These are phyloP conservation scores for Avena sativa DNA, from an alignment of 176 grass and related monocot species.

Conservation along the genomic window DNA sequence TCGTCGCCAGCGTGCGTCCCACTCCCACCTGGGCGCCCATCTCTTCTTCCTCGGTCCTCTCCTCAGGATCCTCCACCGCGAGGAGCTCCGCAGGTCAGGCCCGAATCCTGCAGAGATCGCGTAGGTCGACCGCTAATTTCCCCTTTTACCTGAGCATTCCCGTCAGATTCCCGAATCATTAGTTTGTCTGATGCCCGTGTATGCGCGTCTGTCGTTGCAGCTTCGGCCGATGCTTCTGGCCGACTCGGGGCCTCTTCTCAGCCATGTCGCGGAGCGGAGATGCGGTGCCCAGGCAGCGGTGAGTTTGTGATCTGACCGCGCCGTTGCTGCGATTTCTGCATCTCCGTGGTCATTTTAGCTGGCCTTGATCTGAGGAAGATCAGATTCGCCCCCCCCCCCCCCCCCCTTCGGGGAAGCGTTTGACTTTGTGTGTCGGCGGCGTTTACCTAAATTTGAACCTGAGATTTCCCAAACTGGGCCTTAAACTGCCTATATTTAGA, in stretches of 20 bases:
- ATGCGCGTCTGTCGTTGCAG: neutral
- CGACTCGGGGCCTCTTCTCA: constrained; percentile 6
- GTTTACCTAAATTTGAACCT: neutral
- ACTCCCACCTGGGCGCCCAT: constrained; percentile 1
- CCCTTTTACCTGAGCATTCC: constrained; percentile 2
- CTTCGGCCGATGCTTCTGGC: constrained; percentile 33
- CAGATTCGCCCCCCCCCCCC: neutral
- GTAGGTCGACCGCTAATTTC: neutral
- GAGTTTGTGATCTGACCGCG: neutral
- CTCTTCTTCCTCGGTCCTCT: neutral
- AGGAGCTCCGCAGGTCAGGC: constrained; percentile 6
- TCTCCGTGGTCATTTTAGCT: neutral
- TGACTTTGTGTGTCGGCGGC: neutral
- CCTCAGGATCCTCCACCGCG: neutral
- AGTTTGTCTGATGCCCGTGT: neutral
- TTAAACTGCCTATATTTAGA: constrained; percentile 6
- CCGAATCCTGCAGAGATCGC: constrained; percentile 8
- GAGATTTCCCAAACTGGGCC: neutral
- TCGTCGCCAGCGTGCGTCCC: neutral
- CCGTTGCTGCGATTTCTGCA: neutral
- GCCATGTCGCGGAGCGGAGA: constrained; percentile 33
- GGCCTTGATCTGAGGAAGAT: neutral
- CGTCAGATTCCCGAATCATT: neutral
- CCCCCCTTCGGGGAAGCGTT: neutral
- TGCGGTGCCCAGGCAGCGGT: constrained; percentile 23